Percentiles rank a stretch among this genome's conserved stretches.
Conservation (phyloP, 148 eudicot genomes). For the Heliamphora exappendiculata region DNA sequence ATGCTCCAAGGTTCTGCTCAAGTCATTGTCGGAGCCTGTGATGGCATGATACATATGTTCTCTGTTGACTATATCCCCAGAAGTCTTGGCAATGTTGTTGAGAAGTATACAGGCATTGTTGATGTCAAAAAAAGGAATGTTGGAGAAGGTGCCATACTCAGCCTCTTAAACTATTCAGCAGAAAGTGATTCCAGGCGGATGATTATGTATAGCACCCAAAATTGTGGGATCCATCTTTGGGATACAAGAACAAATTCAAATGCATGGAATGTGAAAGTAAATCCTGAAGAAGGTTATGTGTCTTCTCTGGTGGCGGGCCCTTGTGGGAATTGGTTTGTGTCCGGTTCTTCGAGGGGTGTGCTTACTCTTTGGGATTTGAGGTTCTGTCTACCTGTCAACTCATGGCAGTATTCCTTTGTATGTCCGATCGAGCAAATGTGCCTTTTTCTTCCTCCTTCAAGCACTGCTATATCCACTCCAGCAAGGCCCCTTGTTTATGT, state of each 20-base stretch:
- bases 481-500: conserved; percentile 96
- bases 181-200: conserved; percentile 53
- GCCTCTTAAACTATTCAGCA: conserved; percentile 61
- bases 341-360: conserved; percentile 93
- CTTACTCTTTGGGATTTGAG: conserved; percentile 95
- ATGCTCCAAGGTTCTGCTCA: conserved; percentile 79
- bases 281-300: conserved; percentile 81
- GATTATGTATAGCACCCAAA: conserved; percentile 84
- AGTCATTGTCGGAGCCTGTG: conserved; percentile 80
- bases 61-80: conserved; percentile 83
- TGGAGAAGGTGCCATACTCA: conserved; percentile 81
- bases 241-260: conserved; percentile 64
- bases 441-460: conserved; percentile 75
- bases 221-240: conserved; percentile 82
- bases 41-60: conserved; percentile 79
- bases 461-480: conserved; percentile 55
- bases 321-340: conserved; percentile 95
- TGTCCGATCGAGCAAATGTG: conserved; percentile 83
- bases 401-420: conserved; percentile 77
- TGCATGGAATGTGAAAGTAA: conserved; percentile 65
- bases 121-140: conserved; percentile 65
- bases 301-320: conserved; percentile 72
- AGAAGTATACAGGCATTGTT: conserved; percentile 85
- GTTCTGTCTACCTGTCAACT: conserved; percentile 80
- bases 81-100: conserved; percentile 82